Base-by-base conservation (phyloP, 257 asterid genomes). In the Nicotiana otophora region DNA sequence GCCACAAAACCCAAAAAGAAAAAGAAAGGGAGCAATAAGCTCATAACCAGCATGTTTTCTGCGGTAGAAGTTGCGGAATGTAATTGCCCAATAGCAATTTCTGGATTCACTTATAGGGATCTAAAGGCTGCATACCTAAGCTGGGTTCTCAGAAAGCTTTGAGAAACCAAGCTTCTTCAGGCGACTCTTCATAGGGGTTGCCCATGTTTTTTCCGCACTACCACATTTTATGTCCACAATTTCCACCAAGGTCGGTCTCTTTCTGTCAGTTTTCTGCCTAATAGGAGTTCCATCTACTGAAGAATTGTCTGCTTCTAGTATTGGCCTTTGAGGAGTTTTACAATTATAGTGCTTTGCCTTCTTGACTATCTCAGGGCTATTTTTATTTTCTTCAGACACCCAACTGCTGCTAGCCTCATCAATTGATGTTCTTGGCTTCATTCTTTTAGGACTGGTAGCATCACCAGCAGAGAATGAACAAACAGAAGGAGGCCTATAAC, bases 181-280 rank as follows among this genome's bases (percentile, higher is more conserved):
- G 77, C 93, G 91, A 75, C 87, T 91, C 34, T 91, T 86, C 69
- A 92, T 86, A 3, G 96, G 97, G 77, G 83, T 90, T 54, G 84
- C 91, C 93, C 91, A 89, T 62, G 86, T 82, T 84, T 84, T 89
- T 80, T 91, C 94, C 1, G 88, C 86, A 77, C 78, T 87, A 23
- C 97, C 92, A 77, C 98, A 93, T 89, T 87, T 95, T 86, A 91
- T 83, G 90, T 95, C 97, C 80, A 92, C 97, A 23, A 92, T 83
- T 81, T 92, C 98, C 77, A 92, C 97, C 60, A 89, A 80, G 77
- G 82, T 78, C 5, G 86, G 54, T 15, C 89, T 88, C 84, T 87
- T 91, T 61, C 88, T 90, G 69, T 84, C 86, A 19, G 93, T 63
- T 86, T 88, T 93, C 39, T 68, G 85, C 80, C 94, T 92, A 26